phyloP scores from a whole-genome alignment of 176 grass and related monocot species.

The Puccinellia tenuiflora region DNA sequence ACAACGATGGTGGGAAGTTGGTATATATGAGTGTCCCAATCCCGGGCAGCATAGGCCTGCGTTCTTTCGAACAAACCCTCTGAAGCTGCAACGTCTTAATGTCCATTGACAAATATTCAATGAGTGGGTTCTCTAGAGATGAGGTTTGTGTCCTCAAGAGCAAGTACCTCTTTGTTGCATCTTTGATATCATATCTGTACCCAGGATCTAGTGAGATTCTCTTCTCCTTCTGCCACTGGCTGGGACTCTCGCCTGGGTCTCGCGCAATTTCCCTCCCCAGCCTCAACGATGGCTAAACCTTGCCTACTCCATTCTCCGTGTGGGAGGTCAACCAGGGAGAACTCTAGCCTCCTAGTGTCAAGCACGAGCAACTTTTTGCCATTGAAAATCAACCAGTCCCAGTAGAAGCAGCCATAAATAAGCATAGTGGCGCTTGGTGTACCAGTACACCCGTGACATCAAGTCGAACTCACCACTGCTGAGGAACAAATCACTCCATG shows the following conservation, averaged over 20 bases:
- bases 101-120: not conserved
- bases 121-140: not conserved
- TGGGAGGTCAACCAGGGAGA: not conserved
- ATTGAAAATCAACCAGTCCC: rapidly evolving
- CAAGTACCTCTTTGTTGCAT: not conserved
- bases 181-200: not conserved
- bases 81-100: not conserved
- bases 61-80: not conserved
- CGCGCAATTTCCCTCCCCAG: not conserved
- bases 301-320: not conserved
- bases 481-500: no score
- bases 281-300: not conserved
- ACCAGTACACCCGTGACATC: no score
- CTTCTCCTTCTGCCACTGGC: not conserved
- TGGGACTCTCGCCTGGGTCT: not conserved
- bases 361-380: no score
- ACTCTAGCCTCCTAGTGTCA: not conserved
- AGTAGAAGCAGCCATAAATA: not conserved
- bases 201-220: not conserved
- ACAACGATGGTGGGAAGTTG: not conserved
- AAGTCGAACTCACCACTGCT: no score
- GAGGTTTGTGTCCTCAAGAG: not conserved
- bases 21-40: not conserved
- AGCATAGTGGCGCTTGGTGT: not conserved
- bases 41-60: no score